Percentiles rank a stretch among this genome's conserved stretches.
phyloP scores from a whole-genome alignment of 2,329 filamentous ascomycete genomes.

The Rutstroemia sp. region DNA sequence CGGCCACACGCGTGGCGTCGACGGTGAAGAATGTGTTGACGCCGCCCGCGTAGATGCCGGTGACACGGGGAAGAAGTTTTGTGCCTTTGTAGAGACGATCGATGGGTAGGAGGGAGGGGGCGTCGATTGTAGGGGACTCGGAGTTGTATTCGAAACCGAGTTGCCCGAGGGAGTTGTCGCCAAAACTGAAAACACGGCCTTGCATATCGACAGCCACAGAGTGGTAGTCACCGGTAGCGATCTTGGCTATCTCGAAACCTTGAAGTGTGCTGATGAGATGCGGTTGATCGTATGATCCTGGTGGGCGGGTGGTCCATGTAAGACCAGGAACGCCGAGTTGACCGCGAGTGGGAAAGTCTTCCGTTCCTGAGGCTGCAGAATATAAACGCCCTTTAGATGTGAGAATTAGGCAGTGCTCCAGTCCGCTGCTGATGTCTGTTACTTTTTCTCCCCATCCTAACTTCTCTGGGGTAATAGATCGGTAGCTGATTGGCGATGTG shows the following conservation, averaged over 20 bases:
- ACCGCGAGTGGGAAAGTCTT: slow-evolving; percentile 71
- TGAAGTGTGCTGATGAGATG: slow-evolving; percentile 70
- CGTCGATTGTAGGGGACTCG: slow-evolving; percentile 55
- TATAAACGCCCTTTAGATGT: slow-evolving; percentile 83
- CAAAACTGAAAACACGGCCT: slow-evolving; percentile 78
- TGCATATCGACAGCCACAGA: slow-evolving; percentile 70
- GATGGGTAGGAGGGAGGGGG: slow-evolving; percentile 63
- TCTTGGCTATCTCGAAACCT: slow-evolving; percentile 62
- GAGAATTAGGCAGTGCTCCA: slow-evolving; percentile 80
- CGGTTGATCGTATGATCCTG: slow-evolving; percentile 71
- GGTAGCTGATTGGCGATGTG: slow-evolving; percentile 58
- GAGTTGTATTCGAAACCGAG: slow-evolving; percentile 69
- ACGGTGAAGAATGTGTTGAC: slow-evolving; percentile 81
- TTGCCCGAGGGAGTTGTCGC: slow-evolving; percentile 88
- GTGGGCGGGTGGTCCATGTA: slow-evolving; percentile 69
- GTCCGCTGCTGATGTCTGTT: slow-evolving; percentile 65
- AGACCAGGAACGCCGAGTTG: slow-evolving; percentile 84
- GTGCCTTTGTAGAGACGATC: slow-evolving; percentile 65
- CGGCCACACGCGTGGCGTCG: slow-evolving; percentile 59
- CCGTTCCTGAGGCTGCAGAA: slow-evolving; percentile 73
- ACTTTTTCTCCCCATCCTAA: slow-evolving; percentile 66
- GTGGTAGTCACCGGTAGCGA: slow-evolving; percentile 83
- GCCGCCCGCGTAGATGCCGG: slow-evolving; percentile 76
- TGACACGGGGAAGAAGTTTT: slow-evolving; percentile 58
- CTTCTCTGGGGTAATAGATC: slow-evolving; percentile 57